Conservation (phyloP, 129 eudicot genomes). For the Rutidosis leptorrhynchoides region DNA sequence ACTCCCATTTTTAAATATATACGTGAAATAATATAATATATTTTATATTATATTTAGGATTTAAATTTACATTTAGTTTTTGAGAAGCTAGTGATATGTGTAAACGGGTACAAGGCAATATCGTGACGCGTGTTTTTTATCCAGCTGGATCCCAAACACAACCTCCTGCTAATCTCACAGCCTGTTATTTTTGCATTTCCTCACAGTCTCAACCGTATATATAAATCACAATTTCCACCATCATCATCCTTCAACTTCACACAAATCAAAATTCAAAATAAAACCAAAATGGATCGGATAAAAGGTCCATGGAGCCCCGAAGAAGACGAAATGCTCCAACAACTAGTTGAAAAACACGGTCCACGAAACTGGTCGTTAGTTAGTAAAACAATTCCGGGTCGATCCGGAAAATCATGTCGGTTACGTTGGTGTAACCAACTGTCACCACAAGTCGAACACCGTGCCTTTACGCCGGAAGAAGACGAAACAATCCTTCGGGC, state of each 20-base stretch:
- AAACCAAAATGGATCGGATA: constrained; percentile 65
- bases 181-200: constrained; percentile 15
- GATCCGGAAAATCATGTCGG: constrained; percentile 91
- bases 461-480: constrained; percentile 74
- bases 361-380: constrained; percentile 84
- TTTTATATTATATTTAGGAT: no score
- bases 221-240: constrained; percentile 16
- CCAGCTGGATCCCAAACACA: constrained; percentile 84
- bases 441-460: constrained; percentile 88
- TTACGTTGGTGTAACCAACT: constrained; percentile 95
- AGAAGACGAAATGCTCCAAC: constrained; percentile 62
- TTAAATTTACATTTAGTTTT: no score
- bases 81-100: constrained; percentile 19
- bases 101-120: constrained; percentile 30
- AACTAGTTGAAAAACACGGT: constrained; percentile 69
- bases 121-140: constrained; percentile 63
- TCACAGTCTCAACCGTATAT: constrained; percentile 34
- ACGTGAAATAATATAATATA: no score
- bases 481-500: constrained; percentile 84
- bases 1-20: no score
- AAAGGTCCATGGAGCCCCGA: constrained; percentile 98
- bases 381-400: constrained; percentile 71
- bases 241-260: constrained; percentile 13
- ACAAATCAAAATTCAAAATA: neutral
- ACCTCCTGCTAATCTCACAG: constrained; percentile 30